A percentile compares a stretch with the other conserved stretches of the same genome.
phyloP scores from a whole-genome alignment of 768 basidiomycete genomes.

The Lentinula sp. region DNA sequence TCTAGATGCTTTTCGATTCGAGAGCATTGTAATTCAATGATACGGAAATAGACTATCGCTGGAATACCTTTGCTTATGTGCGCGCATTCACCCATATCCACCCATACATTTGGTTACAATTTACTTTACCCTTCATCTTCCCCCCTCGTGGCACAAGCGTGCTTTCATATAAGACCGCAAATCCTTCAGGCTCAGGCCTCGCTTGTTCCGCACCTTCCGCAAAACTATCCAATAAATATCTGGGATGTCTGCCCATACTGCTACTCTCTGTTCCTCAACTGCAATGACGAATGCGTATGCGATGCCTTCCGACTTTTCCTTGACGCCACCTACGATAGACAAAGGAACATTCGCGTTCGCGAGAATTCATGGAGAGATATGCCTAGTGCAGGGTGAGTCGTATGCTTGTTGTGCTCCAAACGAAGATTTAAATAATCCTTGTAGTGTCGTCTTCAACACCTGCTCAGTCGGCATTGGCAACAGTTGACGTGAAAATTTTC shows the following conservation, averaged over 20 bases:
- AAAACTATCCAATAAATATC: background rate
- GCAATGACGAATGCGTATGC: background rate
- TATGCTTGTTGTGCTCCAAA: background rate
- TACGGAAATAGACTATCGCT: background rate
- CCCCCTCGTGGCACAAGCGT: conserved; percentile 3
- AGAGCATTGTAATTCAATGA: background rate
- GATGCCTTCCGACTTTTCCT: background rate
- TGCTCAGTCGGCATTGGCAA: conserved; percentile 32
- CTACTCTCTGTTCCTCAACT: background rate
- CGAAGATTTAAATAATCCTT: background rate
- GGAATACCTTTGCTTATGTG: background rate
- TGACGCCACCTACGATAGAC: background rate
- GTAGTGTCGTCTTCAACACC: conserved; percentile 14
- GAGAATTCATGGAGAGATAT: conserved; percentile 49
- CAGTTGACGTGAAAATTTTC: conserved; percentile 49
- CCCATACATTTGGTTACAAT: background rate
- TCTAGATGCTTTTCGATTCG: background rate
- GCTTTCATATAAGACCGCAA: background rate
- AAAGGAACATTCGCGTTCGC: conserved; percentile 44
- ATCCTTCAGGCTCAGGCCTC: background rate
- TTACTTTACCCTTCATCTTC: background rate
- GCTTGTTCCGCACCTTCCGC: background rate
- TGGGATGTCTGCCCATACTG: background rate
- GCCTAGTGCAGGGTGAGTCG: conserved; percentile 62
- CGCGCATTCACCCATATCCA: background rate